A percentile compares a stretch with the other conserved stretches of the same genome.
phyloP scores from a whole-genome alignment of 768 basidiomycete species.

The Macrocybe gigantea region DNA sequence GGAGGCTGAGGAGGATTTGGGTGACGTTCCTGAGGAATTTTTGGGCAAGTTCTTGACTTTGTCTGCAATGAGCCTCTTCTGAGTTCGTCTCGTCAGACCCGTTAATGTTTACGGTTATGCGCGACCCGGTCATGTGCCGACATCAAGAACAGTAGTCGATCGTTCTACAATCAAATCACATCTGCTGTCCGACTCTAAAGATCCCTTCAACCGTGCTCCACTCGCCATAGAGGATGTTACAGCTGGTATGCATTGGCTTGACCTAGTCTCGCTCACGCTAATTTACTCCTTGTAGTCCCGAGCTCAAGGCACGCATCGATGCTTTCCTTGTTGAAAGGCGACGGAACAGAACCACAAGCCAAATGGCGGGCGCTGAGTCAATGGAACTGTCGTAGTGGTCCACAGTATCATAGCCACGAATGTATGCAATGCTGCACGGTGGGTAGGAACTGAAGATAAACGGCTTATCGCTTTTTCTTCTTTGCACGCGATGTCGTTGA shows the following conservation, averaged over 20 bases:
- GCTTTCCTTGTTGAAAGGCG: slow-evolving; percentile 59
- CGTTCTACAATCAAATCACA: slow-evolving; percentile 93
- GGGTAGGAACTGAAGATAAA: background rate
- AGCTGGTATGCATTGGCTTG: slow-evolving; percentile 44
- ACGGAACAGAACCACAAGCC: slow-evolving; percentile 15
- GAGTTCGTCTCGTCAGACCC: slow-evolving; percentile 50
- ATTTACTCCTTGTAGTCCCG: slow-evolving; percentile 38
- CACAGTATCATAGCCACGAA: slow-evolving; percentile 4
- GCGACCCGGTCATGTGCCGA: slow-evolving; percentile 90
- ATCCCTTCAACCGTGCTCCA: slow-evolving; percentile 93
- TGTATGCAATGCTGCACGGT: background rate
- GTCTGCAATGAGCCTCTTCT: slow-evolving; percentile 6
- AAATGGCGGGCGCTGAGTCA: too few species aligned
- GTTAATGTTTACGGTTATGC: slow-evolving; percentile 89
- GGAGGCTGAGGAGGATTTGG: slow-evolving; percentile 78
- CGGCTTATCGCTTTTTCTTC: slow-evolving; percentile 39
- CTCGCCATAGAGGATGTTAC: slow-evolving; percentile 74
- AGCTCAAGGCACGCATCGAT: slow-evolving; percentile 72
- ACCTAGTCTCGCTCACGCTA: slow-evolving; percentile 8
- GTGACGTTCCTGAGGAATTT: slow-evolving; percentile 94
- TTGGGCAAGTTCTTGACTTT: slow-evolving; percentile 49
- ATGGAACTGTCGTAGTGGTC: background rate
- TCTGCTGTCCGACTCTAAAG: slow-evolving; percentile 82
- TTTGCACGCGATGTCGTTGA: slow-evolving; percentile 27
- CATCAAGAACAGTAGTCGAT: slow-evolving; percentile 75